Conservation (phyloP, 441 rosid genomes). For the Adansonia gregorii region DNA sequence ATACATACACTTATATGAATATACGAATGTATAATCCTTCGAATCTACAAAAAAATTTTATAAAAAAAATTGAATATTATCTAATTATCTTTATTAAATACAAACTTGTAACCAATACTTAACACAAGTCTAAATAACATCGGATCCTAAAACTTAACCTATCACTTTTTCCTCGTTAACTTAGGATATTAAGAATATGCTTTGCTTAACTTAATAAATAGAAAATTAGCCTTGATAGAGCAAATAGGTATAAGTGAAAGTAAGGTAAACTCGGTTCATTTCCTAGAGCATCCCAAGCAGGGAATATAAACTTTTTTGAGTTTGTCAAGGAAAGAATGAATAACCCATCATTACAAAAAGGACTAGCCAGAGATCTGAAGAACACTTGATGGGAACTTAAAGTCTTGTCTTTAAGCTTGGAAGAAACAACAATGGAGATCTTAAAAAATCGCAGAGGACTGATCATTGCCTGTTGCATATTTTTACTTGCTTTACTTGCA, state of each 20-base stretch:
- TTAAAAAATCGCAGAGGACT: slow-evolving; percentile 28
- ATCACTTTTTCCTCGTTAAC: neutral
- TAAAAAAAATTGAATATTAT: too few relatives aligned
- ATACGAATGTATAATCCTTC: too few relatives aligned
- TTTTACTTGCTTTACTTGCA: slow-evolving; percentile 36
- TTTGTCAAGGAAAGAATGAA: slow-evolving; percentile 42
- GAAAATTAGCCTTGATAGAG: slow-evolving; percentile 23
- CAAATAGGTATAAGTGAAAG: slow-evolving; percentile 32
- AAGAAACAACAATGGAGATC: slow-evolving; percentile 19
- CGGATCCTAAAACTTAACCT: neutral
- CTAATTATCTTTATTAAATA: too few relatives aligned
- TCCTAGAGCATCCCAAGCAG: neutral
- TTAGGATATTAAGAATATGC: slow-evolving; percentile 23
- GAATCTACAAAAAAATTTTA: too few relatives aligned
- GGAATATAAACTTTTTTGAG: slow-evolving; percentile 29
- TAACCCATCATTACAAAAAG: slow-evolving; percentile 24
- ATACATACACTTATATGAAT: too few relatives aligned
- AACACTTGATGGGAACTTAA: neutral
- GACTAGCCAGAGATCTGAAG: neutral
- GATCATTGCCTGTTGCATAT: slow-evolving; percentile 37
- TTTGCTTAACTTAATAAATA: slow-evolving; percentile 37
- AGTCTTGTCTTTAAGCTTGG: slow-evolving; percentile 10
- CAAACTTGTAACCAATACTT: too few relatives aligned
- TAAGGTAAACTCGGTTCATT: slow-evolving; percentile 22
- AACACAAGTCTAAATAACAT: too few relatives aligned